Evolutionary conservation across 495 filamentous ascomycete genomes (phyloP), one percentile per base, ranked within the genome.

Genomic region (Penicillium steckii): DNA sequence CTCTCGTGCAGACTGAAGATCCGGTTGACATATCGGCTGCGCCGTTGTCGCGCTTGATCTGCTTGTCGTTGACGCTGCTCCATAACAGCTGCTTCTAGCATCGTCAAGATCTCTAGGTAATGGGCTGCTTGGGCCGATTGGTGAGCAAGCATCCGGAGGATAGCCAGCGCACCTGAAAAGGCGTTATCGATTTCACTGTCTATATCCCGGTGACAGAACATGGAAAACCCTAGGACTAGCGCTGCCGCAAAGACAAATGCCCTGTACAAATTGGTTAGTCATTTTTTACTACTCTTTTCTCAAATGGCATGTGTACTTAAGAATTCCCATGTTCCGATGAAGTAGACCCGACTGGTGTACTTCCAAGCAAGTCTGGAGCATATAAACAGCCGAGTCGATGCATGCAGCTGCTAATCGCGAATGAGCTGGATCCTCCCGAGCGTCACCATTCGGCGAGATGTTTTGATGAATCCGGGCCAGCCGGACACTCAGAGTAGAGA

Each of bases 221-320:
- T 67, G 2, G 72, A 74, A 41, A 74, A 75, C 25, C 72, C 72
- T 5, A 73, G 59, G 1, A 73, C 67, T n/a, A 75, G 48, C 1
- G 66, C 72, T 35, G 72, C 70, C 1, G 72, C 72, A 44, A 75
- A 75, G 0, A 73, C 55, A 43, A 72, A 70, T 5, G 72, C 72
- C 45, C 71, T 74, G 29, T 10, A n/a, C 13, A n/a, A n/a, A n/a
- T 37, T 18, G 15, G 15, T 37, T 15, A 37, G 13, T 37, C 15
- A 7, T n/a, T n/a, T 6, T 55, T 68, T 27, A 62, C 51, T 37
- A 13, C 26, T 1, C 6, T 18, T 18, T 8, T 12, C 17, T 35
- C 13, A 12, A 15, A 18, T 3, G 5, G 4, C 8, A 8, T 15
- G 8, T 62, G 13, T 26, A 73, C 67, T 72, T 74, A 2, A 74